Evolutionary conservation across 805 yeast species (phyloP).

Genomic region (Jamesozyma hellenica): DNA sequence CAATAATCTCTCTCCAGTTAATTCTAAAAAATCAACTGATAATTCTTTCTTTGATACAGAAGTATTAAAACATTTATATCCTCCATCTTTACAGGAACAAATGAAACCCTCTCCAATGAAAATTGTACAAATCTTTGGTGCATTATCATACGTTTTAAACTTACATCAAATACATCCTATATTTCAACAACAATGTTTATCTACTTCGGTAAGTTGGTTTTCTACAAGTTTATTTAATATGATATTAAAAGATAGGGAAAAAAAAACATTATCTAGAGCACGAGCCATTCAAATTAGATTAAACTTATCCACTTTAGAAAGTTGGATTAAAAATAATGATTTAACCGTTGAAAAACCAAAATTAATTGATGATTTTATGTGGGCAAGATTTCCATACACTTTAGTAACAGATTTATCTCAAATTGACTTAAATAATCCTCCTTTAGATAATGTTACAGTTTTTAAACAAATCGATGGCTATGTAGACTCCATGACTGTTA

Average conservation of each 20-base stretch:
- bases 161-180: slow-evolving; percentile 72
- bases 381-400: slow-evolving; percentile 33
- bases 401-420: slow-evolving; percentile 25
- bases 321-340: slow-evolving; percentile 65
- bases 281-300: slow-evolving; percentile 84
- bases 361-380: slow-evolving; percentile 30
- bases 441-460: slow-evolving; percentile 19
- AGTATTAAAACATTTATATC: slow-evolving; percentile 64
- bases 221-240: slow-evolving; percentile 65
- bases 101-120: slow-evolving; percentile 84
- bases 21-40: not conserved
- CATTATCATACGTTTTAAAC: slow-evolving; percentile 74
- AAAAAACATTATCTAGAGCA: slow-evolving; percentile 62
- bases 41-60: slow-evolving; percentile 47
- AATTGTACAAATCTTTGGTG: slow-evolving; percentile 78
- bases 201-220: slow-evolving; percentile 71
- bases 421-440: slow-evolving; percentile 17
- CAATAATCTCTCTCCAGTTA: not conserved
- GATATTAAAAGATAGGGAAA: slow-evolving; percentile 46
- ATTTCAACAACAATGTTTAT: slow-evolving; percentile 65
- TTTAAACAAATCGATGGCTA: slow-evolving; percentile 15
- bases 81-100: slow-evolving; percentile 72
- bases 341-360: slow-evolving; percentile 25
- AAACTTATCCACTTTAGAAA: slow-evolving; percentile 78
- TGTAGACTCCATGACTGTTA: slow-evolving; percentile 5